Evolutionary conservation across 208 protist species (phyloP).

Genomic region (Leishmania martiniquensis): DNA sequence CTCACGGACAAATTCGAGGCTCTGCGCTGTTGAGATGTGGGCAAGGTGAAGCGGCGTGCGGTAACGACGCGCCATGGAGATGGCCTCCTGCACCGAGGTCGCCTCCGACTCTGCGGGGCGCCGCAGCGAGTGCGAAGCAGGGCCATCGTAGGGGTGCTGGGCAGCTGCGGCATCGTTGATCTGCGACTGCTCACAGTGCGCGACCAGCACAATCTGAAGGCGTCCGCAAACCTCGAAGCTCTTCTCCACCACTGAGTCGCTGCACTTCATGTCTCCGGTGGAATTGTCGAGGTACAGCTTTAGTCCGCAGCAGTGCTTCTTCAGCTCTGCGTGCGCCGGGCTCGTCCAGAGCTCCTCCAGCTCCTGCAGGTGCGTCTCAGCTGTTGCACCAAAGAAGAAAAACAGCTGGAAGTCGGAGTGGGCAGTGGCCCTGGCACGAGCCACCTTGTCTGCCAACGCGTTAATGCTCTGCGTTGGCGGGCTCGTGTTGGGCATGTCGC

Average conservation of each 20-base stretch:
- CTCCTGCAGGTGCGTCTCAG: slow-evolving; percentile 58
- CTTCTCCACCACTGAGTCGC: slow-evolving; percentile 50
- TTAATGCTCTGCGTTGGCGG: slow-evolving; percentile 81
- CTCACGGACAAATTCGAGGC: slow-evolving; percentile 76
- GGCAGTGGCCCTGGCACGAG: slow-evolving; percentile 30
- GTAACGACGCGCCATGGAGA: slow-evolving; percentile 61
- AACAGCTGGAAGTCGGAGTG: slow-evolving; percentile 46
- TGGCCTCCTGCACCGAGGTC: slow-evolving; percentile 64
- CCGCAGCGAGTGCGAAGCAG: slow-evolving; percentile 78
- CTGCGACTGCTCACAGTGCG: slow-evolving; percentile 87
- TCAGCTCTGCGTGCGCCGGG: slow-evolving; percentile 49
- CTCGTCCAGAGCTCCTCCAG: slow-evolving; percentile 78
- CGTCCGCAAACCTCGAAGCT: slow-evolving; percentile 79
- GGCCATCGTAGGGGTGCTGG: slow-evolving; percentile 63
- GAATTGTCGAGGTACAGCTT: slow-evolving; percentile 92
- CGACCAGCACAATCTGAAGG: slow-evolving; percentile 76
- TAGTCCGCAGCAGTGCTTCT: slow-evolving; percentile 68
- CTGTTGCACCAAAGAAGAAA: slow-evolving; percentile 88
- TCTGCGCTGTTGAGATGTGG: slow-evolving; percentile 87
- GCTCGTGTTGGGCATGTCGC: slow-evolving; percentile 91
- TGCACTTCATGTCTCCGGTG: slow-evolving; percentile 86
- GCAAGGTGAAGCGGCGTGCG: slow-evolving; percentile 89
- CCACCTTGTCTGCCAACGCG: slow-evolving; percentile 75
- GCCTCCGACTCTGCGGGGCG: slow-evolving; percentile 75
- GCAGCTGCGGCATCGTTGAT: slow-evolving; percentile 70